Evolutionary conservation across 768 basidiomycete species (phyloP), one percentile per base, ranked within the genome.

Genomic region (Lyophyllum shimeji): DNA sequence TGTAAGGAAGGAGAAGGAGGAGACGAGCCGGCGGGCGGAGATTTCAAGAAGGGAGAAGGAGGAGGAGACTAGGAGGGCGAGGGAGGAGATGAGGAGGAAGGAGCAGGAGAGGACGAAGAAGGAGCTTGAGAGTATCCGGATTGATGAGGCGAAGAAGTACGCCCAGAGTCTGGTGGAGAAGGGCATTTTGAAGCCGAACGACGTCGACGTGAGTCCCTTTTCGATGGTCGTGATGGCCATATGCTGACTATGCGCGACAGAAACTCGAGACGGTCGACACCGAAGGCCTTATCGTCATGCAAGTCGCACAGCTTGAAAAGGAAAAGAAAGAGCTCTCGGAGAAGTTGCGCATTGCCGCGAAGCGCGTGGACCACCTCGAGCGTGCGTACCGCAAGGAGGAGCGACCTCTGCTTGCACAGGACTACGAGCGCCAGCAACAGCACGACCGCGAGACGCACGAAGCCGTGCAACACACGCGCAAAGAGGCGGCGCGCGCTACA

Each of bases 311-410:
- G 67, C 80, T 98, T 44, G 97, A 97, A 76, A 97, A 96, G 75
- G 95, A 98, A 75, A 96, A 95, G 80, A 88, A 85, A 64, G 90
- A 94, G 62, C 77, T 92, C 60, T 81, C 80, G 55, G 90, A 94
- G 64, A 83, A 89, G 20, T 79, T 96, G 46, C 87, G 93, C 21
- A 83, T 95, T 60, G 81, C 87, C 43, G 69, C 86, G 34, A 98
- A 98, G 74, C 89, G 95, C 23, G 83, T 98, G 63, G 97, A 98
- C 67, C 96, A 99, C 74, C 69, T 90, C 69, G 96, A 98, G 73
- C 93, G 95, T 52, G 95, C 95, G 0, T 91, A 88, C 74, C 89
- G 96, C 62, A 93, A 94, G 70, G 95, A 94, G 47, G 96, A 98
- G 68, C 82, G 86, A 6, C 90, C 95, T 0, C 78, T 98, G 2